phyloP scores from a whole-genome alignment of 768 basidiomycete genomes.

The Psilocybe cubensis region DNA sequence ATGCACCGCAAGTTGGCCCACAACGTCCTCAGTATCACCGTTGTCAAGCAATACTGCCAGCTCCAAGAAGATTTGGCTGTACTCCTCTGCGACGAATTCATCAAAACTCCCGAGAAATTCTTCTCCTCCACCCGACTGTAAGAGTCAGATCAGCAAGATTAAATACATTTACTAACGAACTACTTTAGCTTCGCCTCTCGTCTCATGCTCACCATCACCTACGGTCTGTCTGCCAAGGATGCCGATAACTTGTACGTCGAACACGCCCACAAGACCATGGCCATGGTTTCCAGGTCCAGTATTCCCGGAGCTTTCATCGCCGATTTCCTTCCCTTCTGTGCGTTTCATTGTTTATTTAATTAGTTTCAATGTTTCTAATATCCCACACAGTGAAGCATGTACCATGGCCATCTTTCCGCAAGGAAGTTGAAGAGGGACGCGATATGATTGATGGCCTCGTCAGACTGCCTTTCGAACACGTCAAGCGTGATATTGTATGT shows the following conservation, averaged over 20 bases:
- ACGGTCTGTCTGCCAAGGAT: slow-evolving; percentile 4
- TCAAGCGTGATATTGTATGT: slow-evolving; percentile 8
- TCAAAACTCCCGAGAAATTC: slow-evolving; percentile 1
- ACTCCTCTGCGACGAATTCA: slow-evolving; percentile 3
- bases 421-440: slow-evolving; percentile 1
- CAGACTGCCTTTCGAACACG: slow-evolving; percentile 10
- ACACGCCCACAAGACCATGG: slow-evolving; percentile 10
- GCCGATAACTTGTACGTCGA: slow-evolving; percentile 8
- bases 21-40: slow-evolving; percentile 5
- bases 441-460: slow-evolving; percentile 13
- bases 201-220: slow-evolving; percentile 7
- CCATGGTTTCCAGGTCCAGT: slow-evolving; percentile 9
- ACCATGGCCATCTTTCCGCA: slow-evolving; percentile 2
- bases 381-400: slow-evolving; percentile 7
- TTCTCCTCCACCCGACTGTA: slow-evolving; percentile 7
- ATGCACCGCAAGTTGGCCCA: slow-evolving; percentile 9
- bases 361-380: neutral
- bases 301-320: slow-evolving; percentile 14
- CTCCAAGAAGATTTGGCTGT: slow-evolving; percentile 3
- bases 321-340: slow-evolving; percentile 11
- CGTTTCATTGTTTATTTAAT: neutral
- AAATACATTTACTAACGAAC: neutral
- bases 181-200: slow-evolving; percentile 1
- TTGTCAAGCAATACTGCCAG: slow-evolving; percentile 6
- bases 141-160: neutral